Evolutionary conservation across 2,329 filamentous ascomycete species (phyloP).

Genomic region (Pseudonectria buxi): DNA sequence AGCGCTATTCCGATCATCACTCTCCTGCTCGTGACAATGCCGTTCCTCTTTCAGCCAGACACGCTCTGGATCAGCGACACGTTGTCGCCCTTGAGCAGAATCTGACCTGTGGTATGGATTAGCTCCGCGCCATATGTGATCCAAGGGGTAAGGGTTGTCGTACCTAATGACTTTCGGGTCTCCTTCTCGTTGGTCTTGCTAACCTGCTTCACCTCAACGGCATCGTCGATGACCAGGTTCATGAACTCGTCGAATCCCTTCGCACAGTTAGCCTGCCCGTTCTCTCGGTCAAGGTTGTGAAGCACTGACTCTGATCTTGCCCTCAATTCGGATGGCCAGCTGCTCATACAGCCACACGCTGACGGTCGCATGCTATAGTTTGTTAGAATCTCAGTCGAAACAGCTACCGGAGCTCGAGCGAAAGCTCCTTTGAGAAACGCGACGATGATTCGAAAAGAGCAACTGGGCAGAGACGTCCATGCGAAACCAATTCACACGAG

Average conservation of each 20-base stretch:
- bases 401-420: not conserved
- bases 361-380: slow-evolving; percentile 64
- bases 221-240: slow-evolving; percentile 95
- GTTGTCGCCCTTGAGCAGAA: slow-evolving; percentile 82
- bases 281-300: not conserved
- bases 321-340: slow-evolving; percentile 86
- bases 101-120: slow-evolving; percentile 66
- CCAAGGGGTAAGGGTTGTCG: too few relatives aligned
- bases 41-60: slow-evolving; percentile 19
- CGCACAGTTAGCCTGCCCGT: slow-evolving; percentile 1
- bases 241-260: slow-evolving; percentile 99
- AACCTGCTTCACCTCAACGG: slow-evolving; percentile 80
- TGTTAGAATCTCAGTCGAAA: slow-evolving; percentile 13
- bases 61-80: slow-evolving; percentile 69
- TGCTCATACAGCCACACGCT: slow-evolving; percentile 98
- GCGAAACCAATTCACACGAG: too few relatives aligned
- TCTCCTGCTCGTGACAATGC: slow-evolving; percentile 1
- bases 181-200: slow-evolving; percentile 74
- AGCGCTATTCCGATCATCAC: slow-evolving; percentile 4
- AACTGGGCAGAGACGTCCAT: too few relatives aligned
- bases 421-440: slow-evolving; percentile 1
- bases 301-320: slow-evolving; percentile 76
- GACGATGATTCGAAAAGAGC: not conserved
- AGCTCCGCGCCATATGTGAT: too few relatives aligned
- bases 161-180: slow-evolving; percentile 72